Percentiles rank a stretch among this genome's conserved stretches.
Evolutionary conservation across 208 protist species (phyloP).

Genomic region (Crithidia acanthocephali): DNA sequence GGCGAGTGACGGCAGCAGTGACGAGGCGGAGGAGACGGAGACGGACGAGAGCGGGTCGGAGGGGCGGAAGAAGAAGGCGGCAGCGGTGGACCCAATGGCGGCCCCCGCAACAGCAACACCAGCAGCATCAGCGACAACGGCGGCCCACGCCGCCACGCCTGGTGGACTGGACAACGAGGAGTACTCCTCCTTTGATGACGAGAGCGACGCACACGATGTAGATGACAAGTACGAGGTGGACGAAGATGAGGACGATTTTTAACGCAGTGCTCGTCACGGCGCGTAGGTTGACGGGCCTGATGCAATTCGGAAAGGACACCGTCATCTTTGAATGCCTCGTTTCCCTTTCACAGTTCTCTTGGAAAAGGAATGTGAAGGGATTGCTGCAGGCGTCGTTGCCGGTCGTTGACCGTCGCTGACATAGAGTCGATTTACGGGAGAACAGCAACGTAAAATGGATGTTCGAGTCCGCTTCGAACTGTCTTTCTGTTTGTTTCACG

Average conservation of each 20-base stretch:
- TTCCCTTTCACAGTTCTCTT: no score
- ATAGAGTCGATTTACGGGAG: no score
- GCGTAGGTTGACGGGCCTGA: background rate
- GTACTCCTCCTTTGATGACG: conserved; percentile 86
- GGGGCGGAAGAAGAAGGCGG: background rate
- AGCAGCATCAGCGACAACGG: conserved; percentile 5
- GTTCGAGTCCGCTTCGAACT: background rate
- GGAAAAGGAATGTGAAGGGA: no score
- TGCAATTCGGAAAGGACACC: no score
- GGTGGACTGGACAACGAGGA: conserved; percentile 56
- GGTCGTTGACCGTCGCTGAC: no score
- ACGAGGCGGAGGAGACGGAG: background rate
- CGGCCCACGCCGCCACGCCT: conserved; percentile 22
- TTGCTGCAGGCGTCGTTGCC: background rate
- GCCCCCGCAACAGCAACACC: background rate
- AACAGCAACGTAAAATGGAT: background rate
- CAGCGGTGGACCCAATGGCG: conserved; percentile 4
- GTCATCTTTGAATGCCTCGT: no score
- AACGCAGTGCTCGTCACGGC: background rate
- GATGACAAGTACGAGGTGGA: conserved; percentile 77
- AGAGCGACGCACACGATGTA: conserved; percentile 40
- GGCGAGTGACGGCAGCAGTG: conserved; percentile 9
- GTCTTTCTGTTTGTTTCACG: background rate
- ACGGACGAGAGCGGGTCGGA: background rate
- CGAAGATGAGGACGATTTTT: conserved; percentile 90